Percentiles rank a stretch among this genome's conserved stretches.
These are phyloP conservation scores for Gelatoporia subvermispora DNA, from an alignment of 768 basidiomycete genomes.

Conservation along the genomic window DNA sequence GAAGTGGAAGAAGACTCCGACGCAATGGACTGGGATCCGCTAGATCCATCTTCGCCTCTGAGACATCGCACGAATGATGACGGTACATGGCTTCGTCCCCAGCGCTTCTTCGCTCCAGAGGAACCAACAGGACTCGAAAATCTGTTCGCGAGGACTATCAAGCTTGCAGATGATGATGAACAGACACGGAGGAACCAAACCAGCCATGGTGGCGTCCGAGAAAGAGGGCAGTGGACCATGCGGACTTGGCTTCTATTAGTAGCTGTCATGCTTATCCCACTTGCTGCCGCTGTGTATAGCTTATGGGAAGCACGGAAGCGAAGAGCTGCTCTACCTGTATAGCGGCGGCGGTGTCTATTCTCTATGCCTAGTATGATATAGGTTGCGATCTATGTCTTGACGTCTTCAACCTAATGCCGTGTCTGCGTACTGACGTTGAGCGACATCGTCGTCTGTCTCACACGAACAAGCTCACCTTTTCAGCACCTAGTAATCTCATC, in stretches of 20 bases:
- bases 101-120: slow-evolving; percentile 74
- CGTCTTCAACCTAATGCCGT: slow-evolving; percentile 28
- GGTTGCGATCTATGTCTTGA: too few relatives aligned
- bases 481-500: slow-evolving; percentile 60
- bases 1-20: slow-evolving; percentile 30
- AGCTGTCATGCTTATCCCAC: background rate
- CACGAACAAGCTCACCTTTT: slow-evolving; percentile 42
- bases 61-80: slow-evolving; percentile 27
- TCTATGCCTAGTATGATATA: too few relatives aligned
- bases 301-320: slow-evolving; percentile 8
- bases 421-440: slow-evolving; percentile 31
- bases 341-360: too few relatives aligned
- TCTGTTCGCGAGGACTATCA: slow-evolving; percentile 56
- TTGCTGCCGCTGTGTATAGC: slow-evolving; percentile 3
- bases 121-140: slow-evolving; percentile 72
- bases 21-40: slow-evolving; percentile 71
- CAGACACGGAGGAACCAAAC: background rate
- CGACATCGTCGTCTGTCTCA: background rate
- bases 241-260: background rate
- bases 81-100: slow-evolving; percentile 57
- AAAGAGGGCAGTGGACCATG: background rate
- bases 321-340: background rate
- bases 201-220: background rate
- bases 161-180: slow-evolving; percentile 18
- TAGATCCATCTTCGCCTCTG: slow-evolving; percentile 27